Evolutionary conservation across 768 basidiomycete genomes (phyloP), one percentile per base, ranked within the genome.

Genomic region (Tremella mesenterica): DNA sequence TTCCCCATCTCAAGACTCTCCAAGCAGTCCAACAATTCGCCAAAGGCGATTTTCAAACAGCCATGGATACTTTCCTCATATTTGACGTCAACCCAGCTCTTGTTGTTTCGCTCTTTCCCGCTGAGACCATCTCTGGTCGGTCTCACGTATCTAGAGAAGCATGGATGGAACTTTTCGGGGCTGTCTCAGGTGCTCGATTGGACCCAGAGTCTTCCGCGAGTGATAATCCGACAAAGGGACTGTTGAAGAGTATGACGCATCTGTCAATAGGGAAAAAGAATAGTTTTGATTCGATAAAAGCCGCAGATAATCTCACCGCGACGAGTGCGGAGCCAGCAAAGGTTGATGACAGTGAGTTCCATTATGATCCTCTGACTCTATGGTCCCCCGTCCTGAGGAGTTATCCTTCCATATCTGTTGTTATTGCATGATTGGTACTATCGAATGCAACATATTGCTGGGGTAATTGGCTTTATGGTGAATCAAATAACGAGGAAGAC

Each of bases 51-150:
- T 92, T 81, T 64, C 84, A 86, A 56, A 74, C 77, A 1, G 91
- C 93, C 1, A 85, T 96, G 52, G 84, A 95, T 66, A 81, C 83
- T 0, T 91, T 97, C 71, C 80, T 91, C 44, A 81, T 85, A 36
- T 82, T 93, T 36, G 85, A 96, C 59, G 77, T 91, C 60, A 92
- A 92, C 64, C 95, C 95, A 0, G 88, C 92, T 0, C 89, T 91
- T 65, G 88, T 99, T 2, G 79, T 97, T 20, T 85, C 91, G 1
- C 75, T 97, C 5, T 99, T 88, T 71, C 86, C 88, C 0, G 60
- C 60, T 12, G 82, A 85, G 30, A 77, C 78, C 12, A 80, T 97
- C 2, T 80, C 89, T 1, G 93, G 93, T 5, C 79, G 86, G 28
- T 73, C 96, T 7, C 77, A 83, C 4, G 80, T 85, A 0, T 80